phyloP scores from a whole-genome alignment of 1,139 yeast species.

The Pneumocystis murina region DNA sequence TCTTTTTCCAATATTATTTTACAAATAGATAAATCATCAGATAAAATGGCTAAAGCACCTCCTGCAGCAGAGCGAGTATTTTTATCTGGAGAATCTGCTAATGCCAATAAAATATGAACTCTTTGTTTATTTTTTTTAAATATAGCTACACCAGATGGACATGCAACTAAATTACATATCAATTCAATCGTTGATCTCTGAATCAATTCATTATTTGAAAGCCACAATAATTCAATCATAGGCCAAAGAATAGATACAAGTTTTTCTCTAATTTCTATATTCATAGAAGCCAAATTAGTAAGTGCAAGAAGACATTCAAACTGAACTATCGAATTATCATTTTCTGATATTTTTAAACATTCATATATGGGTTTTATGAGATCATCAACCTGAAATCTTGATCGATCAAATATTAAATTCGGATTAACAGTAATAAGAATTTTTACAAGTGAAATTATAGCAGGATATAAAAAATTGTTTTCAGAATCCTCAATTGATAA shows the following conservation, averaged over 20 bases:
- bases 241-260: slow-evolving; percentile 28
- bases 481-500: not conserved
- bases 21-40: slow-evolving; percentile 26
- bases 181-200: slow-evolving; percentile 28
- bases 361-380: not conserved
- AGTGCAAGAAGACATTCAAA: slow-evolving; percentile 35
- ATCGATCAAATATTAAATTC: not conserved
- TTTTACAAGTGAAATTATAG: not conserved
- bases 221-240: slow-evolving; percentile 26
- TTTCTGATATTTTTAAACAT: not conserved
- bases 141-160: slow-evolving; percentile 22
- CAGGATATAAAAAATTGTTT: not conserved
- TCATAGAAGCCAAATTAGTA: slow-evolving; percentile 34
- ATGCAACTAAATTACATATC: slow-evolving; percentile 26
- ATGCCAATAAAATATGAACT: slow-evolving; percentile 21
- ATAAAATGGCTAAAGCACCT: slow-evolving; percentile 28
- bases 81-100: slow-evolving; percentile 24
- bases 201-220: slow-evolving; percentile 23
- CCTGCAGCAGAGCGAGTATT: slow-evolving; percentile 27
- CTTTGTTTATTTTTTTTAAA: slow-evolving; percentile 22
- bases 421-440: not conserved
- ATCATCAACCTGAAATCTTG: not conserved
- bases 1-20: slow-evolving; percentile 14
- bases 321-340: slow-evolving; percentile 23
- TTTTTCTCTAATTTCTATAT: slow-evolving; percentile 24